Conservation (phyloP, 139 green algal species). For the Eudorina sp. region DNA sequence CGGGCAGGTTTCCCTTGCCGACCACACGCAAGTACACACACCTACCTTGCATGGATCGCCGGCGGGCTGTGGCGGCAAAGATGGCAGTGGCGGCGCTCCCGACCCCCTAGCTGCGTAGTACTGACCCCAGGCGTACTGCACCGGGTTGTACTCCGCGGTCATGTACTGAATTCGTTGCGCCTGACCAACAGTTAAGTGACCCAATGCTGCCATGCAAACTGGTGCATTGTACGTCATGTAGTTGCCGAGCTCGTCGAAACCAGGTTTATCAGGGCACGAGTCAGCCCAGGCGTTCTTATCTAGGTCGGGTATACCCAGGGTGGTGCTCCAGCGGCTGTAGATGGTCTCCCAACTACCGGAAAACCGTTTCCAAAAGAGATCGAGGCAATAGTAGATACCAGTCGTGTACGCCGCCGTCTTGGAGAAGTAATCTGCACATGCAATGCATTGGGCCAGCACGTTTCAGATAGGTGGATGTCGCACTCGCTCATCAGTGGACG, state of each 20-base stretch:
- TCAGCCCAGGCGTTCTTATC: slow-evolving; percentile 19
- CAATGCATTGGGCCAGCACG: no score
- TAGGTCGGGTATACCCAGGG: not conserved
- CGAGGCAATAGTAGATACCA: slow-evolving; percentile 12
- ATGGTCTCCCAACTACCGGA: slow-evolving; percentile 21
- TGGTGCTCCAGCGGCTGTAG: not conserved
- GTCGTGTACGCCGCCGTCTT: no score
- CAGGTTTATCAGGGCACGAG: not conserved
- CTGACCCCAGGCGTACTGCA: slow-evolving; percentile 21
- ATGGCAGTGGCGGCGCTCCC: no score
- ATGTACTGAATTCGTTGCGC: not conserved
- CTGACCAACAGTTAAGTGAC: slow-evolving; percentile 12
- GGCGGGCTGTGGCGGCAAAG: no score
- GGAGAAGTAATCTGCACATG: no score
- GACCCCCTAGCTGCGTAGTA: not conserved
- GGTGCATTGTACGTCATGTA: slow-evolving; percentile 38
- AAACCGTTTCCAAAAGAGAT: slow-evolving; percentile 22
- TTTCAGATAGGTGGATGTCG: no score
- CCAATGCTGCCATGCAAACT: slow-evolving; percentile 40
- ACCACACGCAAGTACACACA: no score
- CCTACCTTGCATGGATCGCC: no score
- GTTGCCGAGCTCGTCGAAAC: slow-evolving; percentile 40
- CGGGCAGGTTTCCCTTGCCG: no score
- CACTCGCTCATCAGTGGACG: no score
- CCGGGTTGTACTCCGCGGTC: slow-evolving; percentile 4